Percentiles rank a stretch among this genome's conserved stretches.
These are phyloP conservation scores for Beta macrorhiza DNA, from an alignment of 179 eudicot genomes.

Conservation along the genomic window DNA sequence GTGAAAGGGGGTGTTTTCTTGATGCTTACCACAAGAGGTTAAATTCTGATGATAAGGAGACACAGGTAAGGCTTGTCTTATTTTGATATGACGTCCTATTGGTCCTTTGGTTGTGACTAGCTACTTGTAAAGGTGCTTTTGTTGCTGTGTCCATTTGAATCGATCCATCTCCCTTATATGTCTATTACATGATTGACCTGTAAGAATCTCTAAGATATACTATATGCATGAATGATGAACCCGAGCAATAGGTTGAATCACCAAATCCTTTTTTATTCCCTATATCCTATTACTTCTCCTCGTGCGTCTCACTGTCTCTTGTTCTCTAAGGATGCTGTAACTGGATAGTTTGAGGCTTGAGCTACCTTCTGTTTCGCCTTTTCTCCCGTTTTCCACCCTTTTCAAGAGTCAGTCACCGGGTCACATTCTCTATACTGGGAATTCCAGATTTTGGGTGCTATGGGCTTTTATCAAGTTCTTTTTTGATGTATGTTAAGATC, in stretches of 20 bases:
- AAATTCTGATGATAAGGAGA: slow-evolving; percentile 75
- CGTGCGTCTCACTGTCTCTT: neutral
- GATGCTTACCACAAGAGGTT: slow-evolving; percentile 88
- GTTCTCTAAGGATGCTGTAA: neutral
- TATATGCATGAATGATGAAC: neutral
- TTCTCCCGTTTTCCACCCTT: neutral
- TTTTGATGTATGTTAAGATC: neutral
- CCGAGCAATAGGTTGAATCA: no score
- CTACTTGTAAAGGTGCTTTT: neutral
- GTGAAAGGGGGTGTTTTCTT: slow-evolving; percentile 76
- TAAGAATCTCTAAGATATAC: neutral
- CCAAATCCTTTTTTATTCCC: neutral
- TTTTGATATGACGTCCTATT: slow-evolving; percentile 9
- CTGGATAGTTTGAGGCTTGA: neutral
- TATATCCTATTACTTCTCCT: neutral
- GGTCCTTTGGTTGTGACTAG: neutral
- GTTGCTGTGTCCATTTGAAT: neutral
- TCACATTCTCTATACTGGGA: neutral
- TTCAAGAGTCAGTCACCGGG: neutral
- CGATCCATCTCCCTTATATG: neutral
- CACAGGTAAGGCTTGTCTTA: slow-evolving; percentile 56
- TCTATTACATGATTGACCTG: neutral
- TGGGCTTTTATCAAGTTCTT: neutral
- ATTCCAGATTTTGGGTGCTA: neutral
- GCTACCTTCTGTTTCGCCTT: neutral